phyloP scores from a whole-genome alignment of 2,329 filamentous ascomycete species.

The Neoascochyta sp. region DNA sequence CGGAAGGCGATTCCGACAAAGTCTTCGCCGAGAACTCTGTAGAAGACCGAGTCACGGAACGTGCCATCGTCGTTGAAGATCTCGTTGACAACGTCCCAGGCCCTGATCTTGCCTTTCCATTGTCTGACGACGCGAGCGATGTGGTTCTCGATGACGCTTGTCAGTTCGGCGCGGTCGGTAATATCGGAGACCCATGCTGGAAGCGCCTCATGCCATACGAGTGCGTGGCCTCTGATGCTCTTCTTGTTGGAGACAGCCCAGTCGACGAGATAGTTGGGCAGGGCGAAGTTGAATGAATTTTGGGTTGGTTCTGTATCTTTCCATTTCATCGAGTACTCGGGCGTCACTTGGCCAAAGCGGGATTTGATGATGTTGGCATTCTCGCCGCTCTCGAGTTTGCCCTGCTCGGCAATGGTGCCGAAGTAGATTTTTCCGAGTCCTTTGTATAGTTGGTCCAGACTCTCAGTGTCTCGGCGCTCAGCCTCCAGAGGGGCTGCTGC shows the following conservation, averaged over 20 bases:
- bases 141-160: slow-evolving; percentile 57
- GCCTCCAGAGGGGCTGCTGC: slow-evolving; percentile 1
- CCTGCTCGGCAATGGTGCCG: slow-evolving; percentile 57
- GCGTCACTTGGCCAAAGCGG: slow-evolving; percentile 62
- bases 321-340: slow-evolving; percentile 71
- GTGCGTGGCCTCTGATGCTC: slow-evolving; percentile 61
- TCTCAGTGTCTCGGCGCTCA: slow-evolving; percentile 1
- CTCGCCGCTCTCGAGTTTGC: slow-evolving; percentile 49
- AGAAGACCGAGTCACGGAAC: slow-evolving; percentile 61
- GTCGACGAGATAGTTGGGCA: slow-evolving; percentile 56
- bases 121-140: slow-evolving; percentile 55
- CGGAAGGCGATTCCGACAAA: slow-evolving; percentile 69
- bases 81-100: slow-evolving; percentile 63
- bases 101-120: slow-evolving; percentile 62
- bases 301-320: slow-evolving; percentile 51
- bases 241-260: slow-evolving; percentile 57
- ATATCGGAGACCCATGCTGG: slow-evolving; percentile 57
- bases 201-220: slow-evolving; percentile 57
- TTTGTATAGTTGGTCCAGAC: slow-evolving; percentile 1
- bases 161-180: slow-evolving; percentile 52
- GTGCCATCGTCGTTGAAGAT: slow-evolving; percentile 60
- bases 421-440: slow-evolving; percentile 60
- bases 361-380: slow-evolving; percentile 57
- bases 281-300: slow-evolving; percentile 47
- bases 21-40: slow-evolving; percentile 63